These are phyloP conservation scores for Amanita thiersii DNA, from an alignment of 768 basidiomycete species.

Conservation along the genomic window DNA sequence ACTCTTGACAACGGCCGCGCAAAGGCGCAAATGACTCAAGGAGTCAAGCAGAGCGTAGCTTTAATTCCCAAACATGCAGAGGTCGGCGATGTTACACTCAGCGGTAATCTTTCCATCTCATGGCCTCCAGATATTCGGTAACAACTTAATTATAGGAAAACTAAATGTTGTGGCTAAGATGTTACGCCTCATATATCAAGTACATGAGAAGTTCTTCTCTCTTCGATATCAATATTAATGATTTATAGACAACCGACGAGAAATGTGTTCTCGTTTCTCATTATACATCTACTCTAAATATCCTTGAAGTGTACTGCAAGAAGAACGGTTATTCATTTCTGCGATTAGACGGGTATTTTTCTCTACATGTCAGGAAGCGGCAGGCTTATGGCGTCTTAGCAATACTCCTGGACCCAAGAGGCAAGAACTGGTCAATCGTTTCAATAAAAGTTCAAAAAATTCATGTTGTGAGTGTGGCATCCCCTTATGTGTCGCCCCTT, in stretches of 20 bases:
- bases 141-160: slow-evolving; percentile 49
- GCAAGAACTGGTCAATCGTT: slow-evolving; percentile 81
- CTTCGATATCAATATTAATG: neutral
- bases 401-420: slow-evolving; percentile 70
- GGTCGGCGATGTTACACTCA: slow-evolving; percentile 68
- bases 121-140: neutral
- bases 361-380: neutral
- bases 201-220: slow-evolving; percentile 16
- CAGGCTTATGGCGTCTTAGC: slow-evolving; percentile 24
- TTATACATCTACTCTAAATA: slow-evolving; percentile 89
- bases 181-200: slow-evolving; percentile 52
- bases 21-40: slow-evolving; percentile 24
- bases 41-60: slow-evolving; percentile 32
- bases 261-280: slow-evolving; percentile 97
- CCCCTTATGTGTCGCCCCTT: too few relatives aligned
- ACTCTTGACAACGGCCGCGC: slow-evolving; percentile 54
- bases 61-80: slow-evolving; percentile 51
- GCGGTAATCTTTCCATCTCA: slow-evolving; percentile 44
- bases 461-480: slow-evolving; percentile 52
- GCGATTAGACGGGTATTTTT: slow-evolving; percentile 76
- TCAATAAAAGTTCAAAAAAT: slow-evolving; percentile 72
- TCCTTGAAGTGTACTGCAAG: slow-evolving; percentile 82
- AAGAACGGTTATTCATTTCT: slow-evolving; percentile 68
- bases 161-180: slow-evolving; percentile 58
- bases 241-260: slow-evolving; percentile 66